Percentiles rank a stretch among this genome's conserved stretches.
phyloP scores from a whole-genome alignment of 202 grass and related monocot species.

The Carex sylvatica region DNA sequence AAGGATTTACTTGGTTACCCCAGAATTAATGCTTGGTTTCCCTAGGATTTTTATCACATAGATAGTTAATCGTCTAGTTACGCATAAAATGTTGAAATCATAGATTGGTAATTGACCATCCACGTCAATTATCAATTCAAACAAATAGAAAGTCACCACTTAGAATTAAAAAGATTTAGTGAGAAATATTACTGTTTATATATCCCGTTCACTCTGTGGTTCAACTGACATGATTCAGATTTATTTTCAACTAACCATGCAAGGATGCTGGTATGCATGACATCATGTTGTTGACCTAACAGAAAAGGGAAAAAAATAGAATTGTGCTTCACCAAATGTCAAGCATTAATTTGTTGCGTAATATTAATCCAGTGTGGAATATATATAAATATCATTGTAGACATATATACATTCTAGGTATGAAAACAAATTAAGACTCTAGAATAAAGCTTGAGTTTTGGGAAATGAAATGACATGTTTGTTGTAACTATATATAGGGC shows the following conservation, averaged over 20 bases:
- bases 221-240: background rate
- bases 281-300: too few relatives aligned
- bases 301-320: too few relatives aligned
- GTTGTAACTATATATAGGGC: background rate
- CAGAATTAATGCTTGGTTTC: too few relatives aligned
- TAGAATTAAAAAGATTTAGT: background rate
- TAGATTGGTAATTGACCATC: background rate
- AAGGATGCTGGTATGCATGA: background rate
- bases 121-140: background rate
- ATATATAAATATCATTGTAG: background rate
- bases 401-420: background rate
- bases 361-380: background rate
- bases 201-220: background rate
- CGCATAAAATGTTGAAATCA: too few relatives aligned
- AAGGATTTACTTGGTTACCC: too few relatives aligned
- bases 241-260: background rate
- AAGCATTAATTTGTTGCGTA: background rate
- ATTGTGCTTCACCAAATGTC: constrained; percentile 3
- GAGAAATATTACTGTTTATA: background rate
- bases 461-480: constrained; percentile 7
- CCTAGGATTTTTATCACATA: too few relatives aligned
- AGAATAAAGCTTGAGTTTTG: background rate
- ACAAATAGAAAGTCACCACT: background rate
- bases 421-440: constrained; percentile 13
- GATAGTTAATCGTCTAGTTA: too few relatives aligned